A percentile compares a stretch with the other conserved stretches of the same genome.
These are phyloP conservation scores for Echites panduratus DNA, from an alignment of 257 asterid species.

Conservation along the genomic window DNA sequence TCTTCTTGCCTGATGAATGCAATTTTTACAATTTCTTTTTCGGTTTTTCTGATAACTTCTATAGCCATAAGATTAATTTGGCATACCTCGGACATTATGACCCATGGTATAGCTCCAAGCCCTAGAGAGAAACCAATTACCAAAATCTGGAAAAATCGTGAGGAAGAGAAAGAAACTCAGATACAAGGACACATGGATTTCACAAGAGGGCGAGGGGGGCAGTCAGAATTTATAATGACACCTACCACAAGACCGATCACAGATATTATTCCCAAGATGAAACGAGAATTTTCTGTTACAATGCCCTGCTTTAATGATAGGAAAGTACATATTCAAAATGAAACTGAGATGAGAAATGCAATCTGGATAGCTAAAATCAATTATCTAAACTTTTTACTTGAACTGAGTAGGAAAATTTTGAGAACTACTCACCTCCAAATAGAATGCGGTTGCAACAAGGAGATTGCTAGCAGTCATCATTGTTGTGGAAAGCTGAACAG, in stretches of 20 bases:
- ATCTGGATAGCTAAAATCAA: slow-evolving; percentile 3
- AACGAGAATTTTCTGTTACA: slow-evolving; percentile 37
- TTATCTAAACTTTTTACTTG: neutral
- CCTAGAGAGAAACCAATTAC: slow-evolving; percentile 80
- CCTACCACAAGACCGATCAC: slow-evolving; percentile 71
- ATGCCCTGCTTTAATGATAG: slow-evolving; percentile 37
- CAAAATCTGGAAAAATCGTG: slow-evolving; percentile 41
- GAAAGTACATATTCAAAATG: neutral
- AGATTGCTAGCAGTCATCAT: slow-evolving; percentile 58
- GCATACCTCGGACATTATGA: slow-evolving; percentile 89
- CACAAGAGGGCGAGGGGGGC: neutral
- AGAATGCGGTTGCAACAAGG: slow-evolving; percentile 67
- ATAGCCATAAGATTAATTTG: neutral
- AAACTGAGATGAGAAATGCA: neutral
- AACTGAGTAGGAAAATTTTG: neutral
- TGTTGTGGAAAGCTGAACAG: slow-evolving; percentile 53
- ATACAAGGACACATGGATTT: neutral
- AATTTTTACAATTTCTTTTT: neutral
- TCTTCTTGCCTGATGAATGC: neutral
- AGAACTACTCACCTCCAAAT: slow-evolving; percentile 42
- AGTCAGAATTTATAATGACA: neutral
- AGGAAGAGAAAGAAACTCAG: slow-evolving; percentile 11
- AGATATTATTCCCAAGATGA: slow-evolving; percentile 40
- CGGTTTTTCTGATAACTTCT: neutral
- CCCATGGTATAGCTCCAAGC: slow-evolving; percentile 84